Percentiles rank a stretch among this genome's conserved stretches.
Conservation (phyloP, 176 grass and related monocot genomes). For the Olyra latifolia region DNA sequence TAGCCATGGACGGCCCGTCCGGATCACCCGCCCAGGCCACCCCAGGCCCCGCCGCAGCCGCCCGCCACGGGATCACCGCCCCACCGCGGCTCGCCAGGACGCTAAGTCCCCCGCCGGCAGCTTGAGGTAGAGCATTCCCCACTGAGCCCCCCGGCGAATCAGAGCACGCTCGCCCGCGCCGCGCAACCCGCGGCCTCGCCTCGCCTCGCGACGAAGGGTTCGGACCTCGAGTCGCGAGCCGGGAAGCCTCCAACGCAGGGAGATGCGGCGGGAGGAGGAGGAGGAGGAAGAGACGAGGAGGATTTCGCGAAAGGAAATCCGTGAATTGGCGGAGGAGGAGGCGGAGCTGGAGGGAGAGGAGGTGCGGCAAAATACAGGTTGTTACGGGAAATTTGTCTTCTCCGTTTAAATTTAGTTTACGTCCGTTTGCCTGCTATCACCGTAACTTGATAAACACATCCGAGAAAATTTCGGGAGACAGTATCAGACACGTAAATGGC, state of each 20-base stretch:
- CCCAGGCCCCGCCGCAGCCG: conserved; percentile 30
- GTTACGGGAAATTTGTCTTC: conserved; percentile 24
- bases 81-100: conserved; percentile 28
- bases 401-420: conserved; percentile 37
- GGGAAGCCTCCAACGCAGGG: background rate
- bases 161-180: background rate
- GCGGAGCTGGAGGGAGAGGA: background rate
- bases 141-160: conserved; percentile 25
- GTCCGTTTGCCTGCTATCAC: conserved; percentile 16
- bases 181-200: background rate
- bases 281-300: conserved; percentile 1
- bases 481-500: too few relatives aligned
- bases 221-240: background rate
- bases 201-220: background rate
- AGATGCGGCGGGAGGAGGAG: background rate
- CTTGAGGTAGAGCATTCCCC: conserved; percentile 81
- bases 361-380: conserved; percentile 23
- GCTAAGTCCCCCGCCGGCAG: conserved; percentile 59
- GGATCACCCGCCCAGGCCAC: conserved; percentile 32
- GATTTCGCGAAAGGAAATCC: conserved; percentile 34
- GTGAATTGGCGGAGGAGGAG: conserved; percentile 19
- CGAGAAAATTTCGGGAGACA: too few relatives aligned
- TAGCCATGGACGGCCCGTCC: conserved; percentile 28
- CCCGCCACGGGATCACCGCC: conserved; percentile 24
- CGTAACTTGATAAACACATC: background rate